phyloP scores from a whole-genome alignment of 306 rosid species.

The Prunus campanulata region DNA sequence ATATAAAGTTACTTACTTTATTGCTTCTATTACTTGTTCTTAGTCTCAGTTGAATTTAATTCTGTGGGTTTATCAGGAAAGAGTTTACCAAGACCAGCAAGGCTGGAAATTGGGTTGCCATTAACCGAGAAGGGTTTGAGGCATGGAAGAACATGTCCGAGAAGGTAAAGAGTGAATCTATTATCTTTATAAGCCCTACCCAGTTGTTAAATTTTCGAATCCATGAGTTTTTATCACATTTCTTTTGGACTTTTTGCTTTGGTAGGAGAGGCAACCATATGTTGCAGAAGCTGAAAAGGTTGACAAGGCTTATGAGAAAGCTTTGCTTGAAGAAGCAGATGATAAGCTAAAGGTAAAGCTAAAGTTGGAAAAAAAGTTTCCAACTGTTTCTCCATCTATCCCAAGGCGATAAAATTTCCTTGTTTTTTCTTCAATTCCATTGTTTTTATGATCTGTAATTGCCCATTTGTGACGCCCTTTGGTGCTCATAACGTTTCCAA shows the following conservation, averaged over 20 bases:
- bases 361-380: background rate
- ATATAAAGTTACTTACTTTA: background rate
- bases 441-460: background rate
- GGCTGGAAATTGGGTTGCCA: conserved; percentile 17
- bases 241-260: conserved; percentile 1
- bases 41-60: background rate
- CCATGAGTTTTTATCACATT: background rate
- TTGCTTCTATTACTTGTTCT: background rate
- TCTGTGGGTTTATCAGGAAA: conserved; percentile 41
- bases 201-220: background rate
- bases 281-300: conserved; percentile 32
- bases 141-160: conserved; percentile 52
- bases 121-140: conserved; percentile 49
- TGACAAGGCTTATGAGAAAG: conserved; percentile 27
- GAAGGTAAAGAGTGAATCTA: conserved; percentile 29
- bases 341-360: conserved; percentile 35
- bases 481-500: background rate
- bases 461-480: background rate
- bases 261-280: conserved; percentile 52
- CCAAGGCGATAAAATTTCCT: too few relatives aligned
- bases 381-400: background rate
- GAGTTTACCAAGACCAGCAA: conserved; percentile 23
- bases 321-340: conserved; percentile 37
- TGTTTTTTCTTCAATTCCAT: background rate
- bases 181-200: background rate